Conservation (phyloP, 2,329 filamentous ascomycete species). For the Ramichloridium luteum region DNA sequence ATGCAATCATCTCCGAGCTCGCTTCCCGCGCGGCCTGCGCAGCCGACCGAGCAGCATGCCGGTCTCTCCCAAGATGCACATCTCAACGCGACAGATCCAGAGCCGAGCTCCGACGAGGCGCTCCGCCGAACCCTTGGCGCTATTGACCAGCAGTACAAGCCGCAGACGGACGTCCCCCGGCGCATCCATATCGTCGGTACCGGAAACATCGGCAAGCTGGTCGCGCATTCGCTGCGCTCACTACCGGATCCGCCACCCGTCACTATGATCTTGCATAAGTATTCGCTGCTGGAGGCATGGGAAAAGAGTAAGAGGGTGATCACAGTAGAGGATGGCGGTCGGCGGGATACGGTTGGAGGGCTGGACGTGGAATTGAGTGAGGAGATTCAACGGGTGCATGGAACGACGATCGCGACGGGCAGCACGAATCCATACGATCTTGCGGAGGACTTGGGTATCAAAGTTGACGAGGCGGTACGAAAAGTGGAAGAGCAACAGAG, state of each 20-base stretch:
- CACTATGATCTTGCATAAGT: conserved; percentile 63
- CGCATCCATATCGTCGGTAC: conserved; percentile 67
- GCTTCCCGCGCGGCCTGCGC: neutral
- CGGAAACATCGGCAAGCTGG: conserved; percentile 69
- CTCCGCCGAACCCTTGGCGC: conserved; percentile 12
- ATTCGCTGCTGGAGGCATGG: conserved; percentile 35
- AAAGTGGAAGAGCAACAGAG: conserved; percentile 11
- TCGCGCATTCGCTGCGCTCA: conserved; percentile 58
- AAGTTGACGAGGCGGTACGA: conserved; percentile 20
- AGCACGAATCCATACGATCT: conserved; percentile 13
- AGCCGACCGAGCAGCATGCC: conserved; percentile 3
- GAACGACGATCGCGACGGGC: conserved; percentile 17
- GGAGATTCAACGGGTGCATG: conserved; percentile 27
- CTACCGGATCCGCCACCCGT: conserved; percentile 55
- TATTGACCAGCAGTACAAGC: conserved; percentile 20
- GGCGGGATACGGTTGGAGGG: conserved; percentile 26
- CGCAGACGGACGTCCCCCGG: conserved; percentile 19
- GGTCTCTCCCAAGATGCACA: neutral
- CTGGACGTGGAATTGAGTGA: conserved; percentile 35
- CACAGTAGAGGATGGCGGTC: conserved; percentile 34
- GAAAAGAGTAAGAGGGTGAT: conserved; percentile 34
- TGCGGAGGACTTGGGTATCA: conserved; percentile 12
- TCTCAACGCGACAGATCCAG: conserved; percentile 2
- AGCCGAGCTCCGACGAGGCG: conserved; percentile 1
- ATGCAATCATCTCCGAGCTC: neutral